These are phyloP conservation scores for Jacaranda copaia DNA, from an alignment of 257 asterid genomes.

Conservation along the genomic window DNA sequence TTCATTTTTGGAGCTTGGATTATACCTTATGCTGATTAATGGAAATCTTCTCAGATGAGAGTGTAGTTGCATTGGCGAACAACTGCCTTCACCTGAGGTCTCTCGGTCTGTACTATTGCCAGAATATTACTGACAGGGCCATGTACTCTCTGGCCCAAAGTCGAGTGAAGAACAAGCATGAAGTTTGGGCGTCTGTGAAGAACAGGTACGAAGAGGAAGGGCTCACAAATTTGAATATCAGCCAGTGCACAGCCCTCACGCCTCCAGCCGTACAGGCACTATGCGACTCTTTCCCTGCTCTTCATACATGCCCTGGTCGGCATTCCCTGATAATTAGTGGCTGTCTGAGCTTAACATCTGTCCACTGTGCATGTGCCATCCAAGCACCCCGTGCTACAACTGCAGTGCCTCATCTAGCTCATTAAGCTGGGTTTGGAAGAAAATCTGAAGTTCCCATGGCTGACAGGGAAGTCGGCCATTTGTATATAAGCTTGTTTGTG, in stretches of 20 bases:
- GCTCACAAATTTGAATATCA: constrained; percentile 80
- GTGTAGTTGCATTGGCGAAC: constrained; percentile 84
- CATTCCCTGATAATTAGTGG: constrained; percentile 95
- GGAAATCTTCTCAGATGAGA: constrained; percentile 60
- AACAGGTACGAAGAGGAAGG: constrained; percentile 83
- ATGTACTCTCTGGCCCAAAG: constrained; percentile 92
- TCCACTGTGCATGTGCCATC: constrained; percentile 81
- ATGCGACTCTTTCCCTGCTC: constrained; percentile 94
- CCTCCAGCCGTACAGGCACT: constrained; percentile 98
- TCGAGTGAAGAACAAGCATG: constrained; percentile 65
- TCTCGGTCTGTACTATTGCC: constrained; percentile 90
- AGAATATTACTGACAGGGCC: constrained; percentile 87
- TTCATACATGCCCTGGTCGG: constrained; percentile 85
- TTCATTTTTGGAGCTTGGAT: background rate
- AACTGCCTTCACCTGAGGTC: constrained; percentile 81
- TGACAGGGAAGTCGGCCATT: background rate
- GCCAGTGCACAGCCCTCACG: constrained; percentile 98
- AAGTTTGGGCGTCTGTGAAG: constrained; percentile 68
- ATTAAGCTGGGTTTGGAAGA: constrained; percentile 38
- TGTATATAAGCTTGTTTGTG: constrained; percentile 11
- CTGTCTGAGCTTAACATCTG: constrained; percentile 82
- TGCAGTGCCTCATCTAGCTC: constrained; percentile 72
- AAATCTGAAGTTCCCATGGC: background rate
- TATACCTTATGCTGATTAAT: background rate
- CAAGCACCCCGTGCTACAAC: constrained; percentile 66